Base-by-base conservation (phyloP, 2,329 filamentous ascomycete genomes). In the Daldinia eschscholtzii region DNA sequence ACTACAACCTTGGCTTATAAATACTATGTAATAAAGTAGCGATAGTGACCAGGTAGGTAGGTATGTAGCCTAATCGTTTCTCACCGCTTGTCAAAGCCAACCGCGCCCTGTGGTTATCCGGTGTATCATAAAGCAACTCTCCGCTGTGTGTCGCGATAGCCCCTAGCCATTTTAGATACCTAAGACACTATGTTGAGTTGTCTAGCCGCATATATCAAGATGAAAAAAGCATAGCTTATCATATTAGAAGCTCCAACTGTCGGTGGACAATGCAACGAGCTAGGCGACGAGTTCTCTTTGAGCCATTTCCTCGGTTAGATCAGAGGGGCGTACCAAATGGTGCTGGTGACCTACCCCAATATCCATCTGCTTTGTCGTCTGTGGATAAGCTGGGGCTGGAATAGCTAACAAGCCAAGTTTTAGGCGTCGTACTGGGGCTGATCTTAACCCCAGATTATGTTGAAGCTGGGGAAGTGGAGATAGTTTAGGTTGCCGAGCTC, bases 381-480 rank as follows among this genome's bases (percentile, higher is more conserved):
- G 61, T 44, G 15, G 61, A 67, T 41, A 62, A 60, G 33, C 46
- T 39, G 39, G 57, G 20, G 46, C n/a, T 56, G 12, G 35, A 39
- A 26, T 48, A 53, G 61, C 9, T 41, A 30, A 26, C 4, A 42
- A 52, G 41, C 57, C 64, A 62, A 56, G 33, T 9, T 39, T 37
- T 62, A 26, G 64, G 46, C 28, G n/a, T 39, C 23, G 12, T 39
- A 9, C 41, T 37, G 60, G 60, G 46, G 61, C 35, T 56, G 1
- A 55, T 33, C 39, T 52, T 41, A 26, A 61, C 67, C 57, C 64
- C 64, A 50, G 67, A 58, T 67, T 64, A 39, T 44, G 56, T 67
- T 37, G 64, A 52, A 56, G 60, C 55, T 62, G 67, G 57, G 60
- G 67, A 66, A 66, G 30, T 67, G 18, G 64, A 50, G 64, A 48